Conservation (phyloP, 192 early-diverging fungal genomes). For the Coemansia erecta region DNA sequence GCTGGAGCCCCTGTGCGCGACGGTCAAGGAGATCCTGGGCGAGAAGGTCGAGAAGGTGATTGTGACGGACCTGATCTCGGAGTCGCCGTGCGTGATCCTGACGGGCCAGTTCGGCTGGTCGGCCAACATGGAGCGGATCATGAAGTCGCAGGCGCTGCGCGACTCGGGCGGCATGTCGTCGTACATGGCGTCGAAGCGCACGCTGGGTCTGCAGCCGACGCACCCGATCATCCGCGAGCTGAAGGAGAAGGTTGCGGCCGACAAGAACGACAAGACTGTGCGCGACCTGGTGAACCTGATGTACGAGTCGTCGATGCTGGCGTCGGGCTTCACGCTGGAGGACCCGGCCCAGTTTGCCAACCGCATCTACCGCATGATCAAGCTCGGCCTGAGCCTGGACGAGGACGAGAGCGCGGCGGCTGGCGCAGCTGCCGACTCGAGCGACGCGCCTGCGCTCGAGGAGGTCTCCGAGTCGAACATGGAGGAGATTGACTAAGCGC, state of each 20-base stretch:
- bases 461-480: slow-evolving; percentile 61
- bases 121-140: slow-evolving; percentile 99
- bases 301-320: slow-evolving; percentile 91
- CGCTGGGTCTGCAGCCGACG: slow-evolving; percentile 95
- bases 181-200: slow-evolving; percentile 99
- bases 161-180: slow-evolving; percentile 96
- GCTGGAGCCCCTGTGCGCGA: slow-evolving; percentile 89
- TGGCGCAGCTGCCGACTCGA: slow-evolving; percentile 37
- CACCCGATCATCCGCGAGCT: slow-evolving; percentile 95
- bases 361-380: slow-evolving; percentile 99
- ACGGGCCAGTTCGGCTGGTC: slow-evolving; percentile 99
- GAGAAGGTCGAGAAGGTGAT: slow-evolving; percentile 96
- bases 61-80: slow-evolving; percentile 93
- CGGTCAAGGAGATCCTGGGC: slow-evolving; percentile 98
- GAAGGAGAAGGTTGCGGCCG: slow-evolving; percentile 86
- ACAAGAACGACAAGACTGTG: slow-evolving; percentile 99
- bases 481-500: slow-evolving; percentile 68
- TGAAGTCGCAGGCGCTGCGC: slow-evolving; percentile 99
- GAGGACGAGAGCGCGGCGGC: slow-evolving; percentile 62
- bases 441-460: slow-evolving; percentile 54
- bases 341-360: slow-evolving; percentile 88
- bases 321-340: slow-evolving; percentile 97
- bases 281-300: slow-evolving; percentile 94
- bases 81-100: slow-evolving; percentile 98
- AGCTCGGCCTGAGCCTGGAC: slow-evolving; percentile 95